Conservation (phyloP, 2,329 filamentous ascomycete genomes). For the Sclerotinia sclerotiorum region DNA sequence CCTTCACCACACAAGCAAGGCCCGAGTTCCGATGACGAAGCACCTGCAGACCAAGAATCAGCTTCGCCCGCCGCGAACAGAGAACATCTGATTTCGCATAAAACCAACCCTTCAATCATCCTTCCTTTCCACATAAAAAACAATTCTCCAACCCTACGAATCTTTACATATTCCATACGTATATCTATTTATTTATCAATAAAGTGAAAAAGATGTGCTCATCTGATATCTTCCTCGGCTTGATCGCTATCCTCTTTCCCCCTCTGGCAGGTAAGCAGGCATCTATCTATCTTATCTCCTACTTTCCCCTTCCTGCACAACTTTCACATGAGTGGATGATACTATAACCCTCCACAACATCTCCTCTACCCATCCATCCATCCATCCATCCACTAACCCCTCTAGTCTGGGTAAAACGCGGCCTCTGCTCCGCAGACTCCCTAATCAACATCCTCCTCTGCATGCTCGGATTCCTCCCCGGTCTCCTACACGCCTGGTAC, state of each 20-base stretch:
- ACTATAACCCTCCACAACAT: background rate
- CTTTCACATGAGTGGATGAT: background rate
- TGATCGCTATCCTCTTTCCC: constrained; percentile 65
- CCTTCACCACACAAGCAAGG: background rate
- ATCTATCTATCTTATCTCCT: background rate
- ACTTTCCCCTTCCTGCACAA: background rate
- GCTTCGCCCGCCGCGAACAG: constrained; percentile 13
- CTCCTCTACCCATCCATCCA: background rate
- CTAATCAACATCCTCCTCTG: constrained; percentile 94
- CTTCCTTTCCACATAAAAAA: background rate
- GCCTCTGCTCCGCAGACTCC: constrained; percentile 88
- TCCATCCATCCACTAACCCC: background rate
- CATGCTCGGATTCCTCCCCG: constrained; percentile 74
- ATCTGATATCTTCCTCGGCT: constrained; percentile 62
- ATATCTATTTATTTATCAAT: background rate
- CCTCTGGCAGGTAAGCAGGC: constrained; percentile 59
- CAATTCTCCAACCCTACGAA: background rate
- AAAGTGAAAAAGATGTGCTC: constrained; percentile 52
- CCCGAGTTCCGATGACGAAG: constrained; percentile 16
- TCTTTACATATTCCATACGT: too few species aligned
- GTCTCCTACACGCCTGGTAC: constrained; percentile 95
- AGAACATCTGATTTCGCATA: constrained; percentile 10
- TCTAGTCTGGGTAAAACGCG: constrained; percentile 92
- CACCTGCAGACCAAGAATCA: constrained; percentile 12
- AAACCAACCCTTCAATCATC: background rate